Evolutionary conservation across 1,139 yeast genomes (phyloP), one percentile per base, ranked within the genome.

Genomic region (Candida smagusa): DNA sequence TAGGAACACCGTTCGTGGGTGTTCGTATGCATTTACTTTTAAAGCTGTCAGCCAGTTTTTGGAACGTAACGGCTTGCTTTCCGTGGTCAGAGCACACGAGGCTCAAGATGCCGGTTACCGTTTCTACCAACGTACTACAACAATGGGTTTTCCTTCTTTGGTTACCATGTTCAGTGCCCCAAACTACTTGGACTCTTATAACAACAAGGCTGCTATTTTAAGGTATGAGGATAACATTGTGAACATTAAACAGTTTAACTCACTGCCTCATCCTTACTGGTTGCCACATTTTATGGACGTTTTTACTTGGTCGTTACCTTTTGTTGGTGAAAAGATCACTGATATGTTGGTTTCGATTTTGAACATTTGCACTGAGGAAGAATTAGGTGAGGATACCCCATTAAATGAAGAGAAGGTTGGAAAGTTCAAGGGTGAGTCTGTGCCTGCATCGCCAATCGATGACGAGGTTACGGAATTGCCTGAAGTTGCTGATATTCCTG

Each of bases 31-130:
- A 36, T 92, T 79, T 59, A 82, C 96, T 1, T 92, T 85, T 58
- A 77, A 76, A 40, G 97, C 97, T 0, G 79, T 87, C 2, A 85
- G 95, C 52, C 77, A 77, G 36, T 92, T 92, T 50, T 68, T 92
- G 53, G 87, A 85, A 51, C 72, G 81, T 43, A 92, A 90, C 31
- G 86, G 88, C 23, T 65, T 92, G 35, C 65, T 92, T 33, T 84
- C 92, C 9, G 79, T 92, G 29, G 89, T 92, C 36, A 74, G 98
- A 44, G 98, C 97, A 1, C 98, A 92, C 59, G 97, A 92, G 62
- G 97, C 97, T 1, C 98, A 92, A 61, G 97, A 92, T 61, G 94
- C 95, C 11, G 98, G 98, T 22, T 92, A 89, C 63, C 72, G 97
- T 58, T 92, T 94, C 85, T 92, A 92, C 64, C 84, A 84, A 49